Evolutionary conservation across 2,329 filamentous ascomycete species (phyloP).

Genomic region (Fonsecaea multimorphosa): DNA sequence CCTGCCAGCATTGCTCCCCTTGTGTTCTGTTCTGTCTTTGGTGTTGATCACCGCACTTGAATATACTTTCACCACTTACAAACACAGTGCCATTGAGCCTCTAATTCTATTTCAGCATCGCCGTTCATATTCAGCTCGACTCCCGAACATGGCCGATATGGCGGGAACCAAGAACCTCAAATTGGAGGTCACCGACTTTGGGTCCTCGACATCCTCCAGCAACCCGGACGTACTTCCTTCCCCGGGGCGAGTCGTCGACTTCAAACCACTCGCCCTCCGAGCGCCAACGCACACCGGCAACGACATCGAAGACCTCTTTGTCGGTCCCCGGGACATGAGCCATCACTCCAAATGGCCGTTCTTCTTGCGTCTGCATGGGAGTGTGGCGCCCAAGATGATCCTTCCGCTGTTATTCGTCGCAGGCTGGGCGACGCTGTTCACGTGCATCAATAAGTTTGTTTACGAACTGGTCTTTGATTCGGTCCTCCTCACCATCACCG

Average conservation of each 20-base stretch:
- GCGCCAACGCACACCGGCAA: slow-evolving; percentile 42
- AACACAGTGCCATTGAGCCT: neutral
- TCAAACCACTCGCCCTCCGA: slow-evolving; percentile 33
- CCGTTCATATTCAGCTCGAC: neutral
- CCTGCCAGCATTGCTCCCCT: neutral
- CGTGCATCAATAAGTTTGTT: slow-evolving; percentile 58
- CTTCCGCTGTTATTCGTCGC: slow-evolving; percentile 69
- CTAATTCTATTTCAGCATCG: neutral
- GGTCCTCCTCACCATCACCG: slow-evolving; percentile 75
- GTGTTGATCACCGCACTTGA: slow-evolving; percentile 9
- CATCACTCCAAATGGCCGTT: slow-evolving; percentile 78
- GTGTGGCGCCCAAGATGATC: slow-evolving; percentile 75
- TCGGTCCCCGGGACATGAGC: slow-evolving; percentile 68
- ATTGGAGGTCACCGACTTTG: slow-evolving; percentile 32
- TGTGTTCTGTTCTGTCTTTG: neutral
- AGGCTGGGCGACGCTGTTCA: slow-evolving; percentile 70
- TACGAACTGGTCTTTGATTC: slow-evolving; percentile 63
- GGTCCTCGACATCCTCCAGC: slow-evolving; percentile 31
- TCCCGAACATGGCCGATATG: slow-evolving; percentile 8
- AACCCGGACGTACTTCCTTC: slow-evolving; percentile 22
- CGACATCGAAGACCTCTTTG: slow-evolving; percentile 68
- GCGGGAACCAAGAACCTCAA: slow-evolving; percentile 28
- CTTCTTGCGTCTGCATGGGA: slow-evolving; percentile 77
- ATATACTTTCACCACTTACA: neutral
- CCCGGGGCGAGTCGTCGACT: slow-evolving; percentile 28